Conservation (phyloP, 768 basidiomycete species). For the Kwoniella dendrophila region DNA sequence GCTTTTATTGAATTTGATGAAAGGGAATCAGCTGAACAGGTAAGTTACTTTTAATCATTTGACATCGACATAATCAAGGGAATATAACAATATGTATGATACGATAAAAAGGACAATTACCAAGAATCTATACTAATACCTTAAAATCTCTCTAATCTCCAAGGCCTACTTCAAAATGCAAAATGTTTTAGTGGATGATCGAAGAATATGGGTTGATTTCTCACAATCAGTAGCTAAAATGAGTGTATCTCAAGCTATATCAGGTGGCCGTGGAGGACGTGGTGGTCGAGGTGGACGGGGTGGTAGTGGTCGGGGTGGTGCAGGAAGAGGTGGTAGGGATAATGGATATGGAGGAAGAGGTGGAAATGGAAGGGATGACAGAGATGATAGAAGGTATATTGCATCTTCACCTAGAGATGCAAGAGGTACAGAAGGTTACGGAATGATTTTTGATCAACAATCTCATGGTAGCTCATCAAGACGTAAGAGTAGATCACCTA, state of each 20-base stretch:
- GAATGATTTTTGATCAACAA: slow-evolving; percentile 23
- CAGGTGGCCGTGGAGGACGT: slow-evolving; percentile 47
- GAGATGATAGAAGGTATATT: slow-evolving; percentile 8
- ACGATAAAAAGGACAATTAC: too few species aligned
- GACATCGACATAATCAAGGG: background rate
- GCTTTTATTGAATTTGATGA: slow-evolving; percentile 99
- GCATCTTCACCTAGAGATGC: slow-evolving; percentile 18
- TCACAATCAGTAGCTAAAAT: slow-evolving; percentile 92
- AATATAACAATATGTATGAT: background rate
- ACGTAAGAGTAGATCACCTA: slow-evolving; percentile 7
- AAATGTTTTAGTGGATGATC: slow-evolving; percentile 93
- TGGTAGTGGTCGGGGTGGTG: slow-evolving; percentile 64
- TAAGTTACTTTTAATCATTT: slow-evolving; percentile 53
- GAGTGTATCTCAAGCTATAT: slow-evolving; percentile 68
- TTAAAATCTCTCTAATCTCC: background rate
- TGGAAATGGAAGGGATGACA: slow-evolving; percentile 13
- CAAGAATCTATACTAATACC: background rate
- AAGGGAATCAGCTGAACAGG: slow-evolving; percentile 89
- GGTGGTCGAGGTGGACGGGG: slow-evolving; percentile 50
- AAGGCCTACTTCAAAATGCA: slow-evolving; percentile 99
- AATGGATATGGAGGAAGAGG: slow-evolving; percentile 22
- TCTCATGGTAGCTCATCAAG: background rate
- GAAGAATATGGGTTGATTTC: slow-evolving; percentile 97
- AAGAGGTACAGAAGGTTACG: slow-evolving; percentile 21
- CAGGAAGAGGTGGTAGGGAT: slow-evolving; percentile 70